Percentiles rank a stretch among this genome's conserved stretches.
These are phyloP conservation scores for Gracilaria caudata DNA, from an alignment of 23 red algal genomes.

Conservation along the genomic window DNA sequence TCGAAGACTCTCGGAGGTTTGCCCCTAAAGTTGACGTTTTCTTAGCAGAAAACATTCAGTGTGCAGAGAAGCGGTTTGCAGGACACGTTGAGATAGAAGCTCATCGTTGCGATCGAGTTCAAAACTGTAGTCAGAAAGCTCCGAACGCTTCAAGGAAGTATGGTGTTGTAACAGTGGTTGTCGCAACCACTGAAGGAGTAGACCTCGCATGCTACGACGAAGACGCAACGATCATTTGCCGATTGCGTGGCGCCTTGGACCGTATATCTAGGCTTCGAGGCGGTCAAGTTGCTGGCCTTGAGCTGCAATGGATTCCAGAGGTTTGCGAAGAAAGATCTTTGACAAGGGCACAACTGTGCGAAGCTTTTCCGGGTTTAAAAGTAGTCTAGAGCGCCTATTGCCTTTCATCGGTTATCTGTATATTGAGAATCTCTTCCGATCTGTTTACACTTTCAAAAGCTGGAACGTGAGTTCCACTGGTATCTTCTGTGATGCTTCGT, in stretches of 20 bases:
- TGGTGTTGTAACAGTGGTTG: constrained; percentile 53
- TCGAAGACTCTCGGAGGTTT: constrained; percentile 61
- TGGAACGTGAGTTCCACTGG: background rate
- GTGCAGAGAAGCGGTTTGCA: constrained; percentile 34
- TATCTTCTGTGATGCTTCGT: background rate
- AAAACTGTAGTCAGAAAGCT: constrained; percentile 8
- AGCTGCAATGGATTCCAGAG: constrained; percentile 54
- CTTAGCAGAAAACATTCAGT: constrained; percentile 24
- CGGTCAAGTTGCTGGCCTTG: constrained; percentile 51
- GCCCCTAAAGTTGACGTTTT: constrained; percentile 52
- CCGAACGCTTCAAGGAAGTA: constrained; percentile 27
- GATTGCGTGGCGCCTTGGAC: constrained; percentile 53
- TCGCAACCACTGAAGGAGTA: constrained; percentile 55
- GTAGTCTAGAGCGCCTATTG: constrained; percentile 29
- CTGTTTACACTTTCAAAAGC: constrained; percentile 25
- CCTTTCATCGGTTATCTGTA: background rate
- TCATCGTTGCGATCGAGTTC: constrained; percentile 27
- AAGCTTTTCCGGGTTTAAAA: constrained; percentile 41
- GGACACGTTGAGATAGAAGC: constrained; percentile 61
- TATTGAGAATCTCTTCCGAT: constrained; percentile 32
- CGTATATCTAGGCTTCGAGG: constrained; percentile 28
- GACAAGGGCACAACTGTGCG: constrained; percentile 41
- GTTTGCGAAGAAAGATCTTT: background rate
- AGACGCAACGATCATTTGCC: constrained; percentile 20
- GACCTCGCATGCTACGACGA: constrained; percentile 61